These are phyloP conservation scores for Xerocomus spinulosus DNA, from an alignment of 768 basidiomycete genomes.

Conservation along the genomic window DNA sequence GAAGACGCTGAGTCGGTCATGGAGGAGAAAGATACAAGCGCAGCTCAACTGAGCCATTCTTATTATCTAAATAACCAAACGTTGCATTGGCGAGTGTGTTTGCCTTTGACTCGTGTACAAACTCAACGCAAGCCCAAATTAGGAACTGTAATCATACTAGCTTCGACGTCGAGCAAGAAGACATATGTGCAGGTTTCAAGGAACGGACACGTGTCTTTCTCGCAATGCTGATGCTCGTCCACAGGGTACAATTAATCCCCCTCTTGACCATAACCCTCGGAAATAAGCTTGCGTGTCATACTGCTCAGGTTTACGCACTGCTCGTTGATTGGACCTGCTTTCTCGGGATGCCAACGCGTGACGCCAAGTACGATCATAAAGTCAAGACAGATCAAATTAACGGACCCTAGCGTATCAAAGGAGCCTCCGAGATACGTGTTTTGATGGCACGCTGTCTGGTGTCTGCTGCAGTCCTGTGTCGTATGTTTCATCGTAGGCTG, in stretches of 20 bases:
- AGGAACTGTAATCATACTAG: no score
- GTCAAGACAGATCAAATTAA: no score
- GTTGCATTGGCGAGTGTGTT: slow-evolving; percentile 7
- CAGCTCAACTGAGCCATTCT: slow-evolving; percentile 2
- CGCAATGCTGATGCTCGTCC: background rate
- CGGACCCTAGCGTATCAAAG: no score
- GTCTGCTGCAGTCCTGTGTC: slow-evolving; percentile 37
- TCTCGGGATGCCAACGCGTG: no score
- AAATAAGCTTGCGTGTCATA: slow-evolving; percentile 3
- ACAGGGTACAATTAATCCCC: slow-evolving; percentile 44
- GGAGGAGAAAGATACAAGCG: background rate
- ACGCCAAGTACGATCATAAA: no score
- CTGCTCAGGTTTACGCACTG: slow-evolving; percentile 5
- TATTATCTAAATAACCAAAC: background rate
- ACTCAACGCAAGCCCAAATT: no score
- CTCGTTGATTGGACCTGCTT: no score
- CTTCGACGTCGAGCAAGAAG: no score
- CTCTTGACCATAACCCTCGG: slow-evolving; percentile 35
- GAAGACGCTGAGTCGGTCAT: slow-evolving; percentile 11
- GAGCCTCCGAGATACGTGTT: slow-evolving; percentile 18
- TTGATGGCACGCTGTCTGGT: slow-evolving; percentile 45
- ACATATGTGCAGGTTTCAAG: slow-evolving; percentile 44
- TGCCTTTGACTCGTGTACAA: slow-evolving; percentile 14
- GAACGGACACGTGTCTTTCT: slow-evolving; percentile 36
- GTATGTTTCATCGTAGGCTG: no score